Conservation (phyloP, 192 early-diverging fungal genomes). For the Chytriomyces hyalinus region DNA sequence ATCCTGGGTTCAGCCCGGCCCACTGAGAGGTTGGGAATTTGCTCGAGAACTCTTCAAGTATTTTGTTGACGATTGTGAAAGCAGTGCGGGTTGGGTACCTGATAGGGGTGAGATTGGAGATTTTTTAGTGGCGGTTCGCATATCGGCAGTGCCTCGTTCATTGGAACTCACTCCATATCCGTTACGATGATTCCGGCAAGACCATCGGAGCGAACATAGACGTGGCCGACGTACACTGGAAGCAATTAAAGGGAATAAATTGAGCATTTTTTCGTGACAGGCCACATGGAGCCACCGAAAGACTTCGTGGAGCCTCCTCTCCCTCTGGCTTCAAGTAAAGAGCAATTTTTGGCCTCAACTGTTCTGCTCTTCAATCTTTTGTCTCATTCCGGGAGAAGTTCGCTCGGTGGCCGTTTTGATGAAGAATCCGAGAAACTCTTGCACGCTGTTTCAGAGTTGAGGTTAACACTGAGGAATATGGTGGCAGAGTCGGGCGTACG, state of each 20-base stretch:
- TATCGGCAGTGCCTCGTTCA: no score
- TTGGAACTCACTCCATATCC: conserved; percentile 63
- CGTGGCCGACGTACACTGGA: conserved; percentile 80
- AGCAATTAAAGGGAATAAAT: not conserved
- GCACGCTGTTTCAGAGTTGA: conserved; percentile 51
- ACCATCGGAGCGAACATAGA: conserved; percentile 73
- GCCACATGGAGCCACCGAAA: not conserved
- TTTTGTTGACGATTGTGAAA: conserved; percentile 81
- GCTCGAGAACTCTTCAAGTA: conserved; percentile 84
- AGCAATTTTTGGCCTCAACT: conserved; percentile 51
- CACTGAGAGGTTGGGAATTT: conserved; percentile 60
- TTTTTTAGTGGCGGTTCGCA: no score
- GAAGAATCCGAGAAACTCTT: conserved; percentile 89
- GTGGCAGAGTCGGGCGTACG: conserved; percentile 5
- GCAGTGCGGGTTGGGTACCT: conserved; percentile 86
- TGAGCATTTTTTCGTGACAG: not conserved
- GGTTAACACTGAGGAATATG: not conserved
- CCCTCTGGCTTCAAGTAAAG: not conserved
- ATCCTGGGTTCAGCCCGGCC: conserved; percentile 48
- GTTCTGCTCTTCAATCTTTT: conserved; percentile 75
- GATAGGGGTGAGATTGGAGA: no score
- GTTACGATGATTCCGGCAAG: conserved; percentile 79
- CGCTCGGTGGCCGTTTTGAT: conserved; percentile 83
- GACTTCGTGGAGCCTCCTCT: not conserved
- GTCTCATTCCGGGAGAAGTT: conserved; percentile 76